phyloP scores from a whole-genome alignment of 2,329 filamentous ascomycete species.

The Cercospora beticola region DNA sequence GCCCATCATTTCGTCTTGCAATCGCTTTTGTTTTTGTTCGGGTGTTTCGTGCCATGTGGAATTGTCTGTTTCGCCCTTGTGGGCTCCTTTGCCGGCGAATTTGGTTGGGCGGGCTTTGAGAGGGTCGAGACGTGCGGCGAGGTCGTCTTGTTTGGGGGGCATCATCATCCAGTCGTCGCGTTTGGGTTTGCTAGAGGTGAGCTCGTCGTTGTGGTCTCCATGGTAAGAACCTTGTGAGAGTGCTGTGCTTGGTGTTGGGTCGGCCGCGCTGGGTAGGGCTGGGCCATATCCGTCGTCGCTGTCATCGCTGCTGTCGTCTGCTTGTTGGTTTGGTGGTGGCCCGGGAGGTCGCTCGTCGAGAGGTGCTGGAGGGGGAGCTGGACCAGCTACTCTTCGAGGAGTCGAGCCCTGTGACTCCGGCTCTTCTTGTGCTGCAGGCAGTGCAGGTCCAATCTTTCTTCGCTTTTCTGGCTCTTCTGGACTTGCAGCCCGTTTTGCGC shows the following conservation, averaged over 20 bases:
- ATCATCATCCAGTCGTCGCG: conserved; percentile 69
- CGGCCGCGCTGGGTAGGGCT: conserved; percentile 40
- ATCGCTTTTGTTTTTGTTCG: conserved; percentile 76
- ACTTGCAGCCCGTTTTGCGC: conserved; percentile 36
- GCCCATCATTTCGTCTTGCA: conserved; percentile 81
- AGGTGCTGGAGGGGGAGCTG: conserved; percentile 54
- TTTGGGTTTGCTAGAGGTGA: conserved; percentile 45
- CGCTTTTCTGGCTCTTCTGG: conserved; percentile 51
- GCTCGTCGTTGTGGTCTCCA: conserved; percentile 33
- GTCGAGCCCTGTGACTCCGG: neutral
- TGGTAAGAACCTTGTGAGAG: neutral
- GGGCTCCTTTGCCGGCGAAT: conserved; percentile 67
- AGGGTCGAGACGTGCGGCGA: conserved; percentile 68
- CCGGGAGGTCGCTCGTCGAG: conserved; percentile 48
- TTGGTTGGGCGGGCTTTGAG: conserved; percentile 79
- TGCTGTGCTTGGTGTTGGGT: neutral
- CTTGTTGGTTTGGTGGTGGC: conserved; percentile 35
- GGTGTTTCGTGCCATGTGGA: conserved; percentile 90
- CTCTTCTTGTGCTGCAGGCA: conserved; percentile 33
- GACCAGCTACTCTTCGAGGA: conserved; percentile 53
- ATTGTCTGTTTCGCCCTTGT: conserved; percentile 41
- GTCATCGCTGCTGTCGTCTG: conserved; percentile 38
- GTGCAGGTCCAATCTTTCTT: conserved; percentile 56
- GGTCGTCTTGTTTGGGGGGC: conserved; percentile 51
- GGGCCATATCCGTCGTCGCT: conserved; percentile 50